Evolutionary conservation across 805 yeast genomes (phyloP).

Genomic region (Kodamaea kaohsiungensis): DNA sequence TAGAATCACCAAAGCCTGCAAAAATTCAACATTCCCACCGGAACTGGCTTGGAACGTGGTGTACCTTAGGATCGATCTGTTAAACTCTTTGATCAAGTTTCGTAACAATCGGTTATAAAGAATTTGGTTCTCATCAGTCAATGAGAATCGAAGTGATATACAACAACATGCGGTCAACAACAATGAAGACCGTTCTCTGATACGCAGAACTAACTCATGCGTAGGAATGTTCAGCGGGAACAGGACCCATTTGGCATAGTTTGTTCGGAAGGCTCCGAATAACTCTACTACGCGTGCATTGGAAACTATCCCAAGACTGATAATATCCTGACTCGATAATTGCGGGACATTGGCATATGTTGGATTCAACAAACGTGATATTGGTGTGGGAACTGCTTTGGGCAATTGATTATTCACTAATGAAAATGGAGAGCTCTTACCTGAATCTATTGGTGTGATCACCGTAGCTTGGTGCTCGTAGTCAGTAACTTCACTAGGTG

Average conservation of each 20-base stretch:
- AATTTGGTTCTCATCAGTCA: slow-evolving; percentile 27
- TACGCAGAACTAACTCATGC: slow-evolving; percentile 47
- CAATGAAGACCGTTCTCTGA: slow-evolving; percentile 56
- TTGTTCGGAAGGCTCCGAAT: slow-evolving; percentile 58
- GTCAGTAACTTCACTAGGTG: background rate
- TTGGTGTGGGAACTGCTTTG: slow-evolving; percentile 34
- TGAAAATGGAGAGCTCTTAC: slow-evolving; percentile 46
- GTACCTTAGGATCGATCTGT: slow-evolving; percentile 39
- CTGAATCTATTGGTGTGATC: slow-evolving; percentile 38
- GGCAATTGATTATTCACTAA: slow-evolving; percentile 36
- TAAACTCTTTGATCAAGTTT: slow-evolving; percentile 52
- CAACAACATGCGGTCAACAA: slow-evolving; percentile 68
- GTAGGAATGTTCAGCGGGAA: slow-evolving; percentile 58
- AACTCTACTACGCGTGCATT: slow-evolving; percentile 49
- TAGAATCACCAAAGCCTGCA: slow-evolving; percentile 67
- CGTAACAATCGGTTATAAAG: slow-evolving; percentile 34
- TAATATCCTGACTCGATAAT: slow-evolving; percentile 42
- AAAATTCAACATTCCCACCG: slow-evolving; percentile 50
- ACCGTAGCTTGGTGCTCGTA: slow-evolving; percentile 20
- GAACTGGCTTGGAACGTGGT: slow-evolving; percentile 22
- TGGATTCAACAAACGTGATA: slow-evolving; percentile 28
- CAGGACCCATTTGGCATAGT: slow-evolving; percentile 78
- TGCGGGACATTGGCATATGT: slow-evolving; percentile 15
- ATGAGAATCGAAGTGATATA: slow-evolving; percentile 55
- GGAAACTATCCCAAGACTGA: slow-evolving; percentile 51